Percentiles rank a stretch among this genome's conserved stretches.
These are phyloP conservation scores for Triticum aestivum DNA, from an alignment of 176 grass and related monocot species.

Conservation along the genomic window DNA sequence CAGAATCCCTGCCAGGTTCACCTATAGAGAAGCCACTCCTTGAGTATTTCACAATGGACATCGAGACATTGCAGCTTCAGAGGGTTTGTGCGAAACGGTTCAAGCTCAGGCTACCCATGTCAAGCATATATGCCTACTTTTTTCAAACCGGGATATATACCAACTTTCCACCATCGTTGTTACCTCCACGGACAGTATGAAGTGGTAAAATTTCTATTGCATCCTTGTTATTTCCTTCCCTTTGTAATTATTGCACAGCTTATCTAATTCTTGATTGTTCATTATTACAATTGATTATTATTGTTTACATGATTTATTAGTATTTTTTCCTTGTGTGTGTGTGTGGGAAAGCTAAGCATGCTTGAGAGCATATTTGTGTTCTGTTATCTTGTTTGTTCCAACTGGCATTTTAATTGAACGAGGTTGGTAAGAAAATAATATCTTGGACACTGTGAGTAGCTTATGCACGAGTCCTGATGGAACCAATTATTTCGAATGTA, in stretches of 20 bases:
- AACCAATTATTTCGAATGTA: no score
- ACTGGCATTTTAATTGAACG: not conserved
- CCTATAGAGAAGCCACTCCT: no score
- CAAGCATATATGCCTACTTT: not conserved
- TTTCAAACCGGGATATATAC: not conserved
- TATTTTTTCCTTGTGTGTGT: not conserved
- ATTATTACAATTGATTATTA: not conserved
- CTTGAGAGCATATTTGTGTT: not conserved
- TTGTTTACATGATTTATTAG: not conserved
- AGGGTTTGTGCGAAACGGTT: not conserved
- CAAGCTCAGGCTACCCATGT: fast-evolving
- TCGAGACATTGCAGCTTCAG: not conserved
- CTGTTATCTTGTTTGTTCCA: not conserved
- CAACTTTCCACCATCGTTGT: not conserved
- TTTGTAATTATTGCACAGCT: not conserved
- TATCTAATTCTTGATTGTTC: not conserved
- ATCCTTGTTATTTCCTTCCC: not conserved
- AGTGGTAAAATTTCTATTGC: not conserved
- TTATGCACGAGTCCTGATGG: not conserved
- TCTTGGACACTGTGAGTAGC: not conserved
- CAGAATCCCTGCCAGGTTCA: not conserved
- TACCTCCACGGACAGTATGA: not conserved
- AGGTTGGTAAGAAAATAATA: not conserved
- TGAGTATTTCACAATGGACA: not conserved
- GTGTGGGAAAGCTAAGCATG: not conserved